Base-by-base conservation (phyloP, 345 rosid species). In the Geranium rotundifolium region DNA sequence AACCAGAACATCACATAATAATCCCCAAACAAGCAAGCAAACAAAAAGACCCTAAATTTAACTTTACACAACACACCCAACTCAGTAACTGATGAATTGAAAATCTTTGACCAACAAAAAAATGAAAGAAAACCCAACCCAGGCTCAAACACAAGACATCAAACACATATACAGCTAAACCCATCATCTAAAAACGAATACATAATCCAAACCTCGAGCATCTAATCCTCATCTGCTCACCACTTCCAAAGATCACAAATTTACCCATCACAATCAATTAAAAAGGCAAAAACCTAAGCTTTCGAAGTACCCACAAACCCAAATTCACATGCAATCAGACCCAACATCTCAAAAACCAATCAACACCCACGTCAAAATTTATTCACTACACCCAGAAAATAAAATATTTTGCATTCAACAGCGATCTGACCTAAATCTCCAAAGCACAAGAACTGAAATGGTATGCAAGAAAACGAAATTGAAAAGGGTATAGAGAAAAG, bases 351-450 rank as follows among this genome's bases (percentile, higher is more conserved):
- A 34, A 34, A 34, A 34, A 34, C 41, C 41, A 5, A 4, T 34
- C 7, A 34, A 34, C 3, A 46, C 52, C 15, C 52, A 14, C 52
- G 14, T 46, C 52, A 10, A 7, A 46, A 46, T 46, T 46, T 14
- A 46, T 3, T 3, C 52, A 46, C 15, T 14, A 46, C 1, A 12
- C 13, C 3, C 1, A 46, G 15, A 46, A 46, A 46, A 46, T 46
- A 16, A 46, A 37, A 7, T 1, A 46, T 46, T 46, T 46, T 34
- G 41, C 41, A 34, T 34, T 34, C 3, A 9, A 46, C 14, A 46
- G 12, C 14, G 12, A 46, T 46, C 62, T 65, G 15, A 65, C 68
- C 68, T 23, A 6, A 63, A 67, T 23, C 58, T 15, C 17, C 10
- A 20, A 52, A 29, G 13, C n/a, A 17, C 19, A 46, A 46, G 41